phyloP scores from a whole-genome alignment of 176 grass and related monocot genomes.

The Bromus sterilis region DNA sequence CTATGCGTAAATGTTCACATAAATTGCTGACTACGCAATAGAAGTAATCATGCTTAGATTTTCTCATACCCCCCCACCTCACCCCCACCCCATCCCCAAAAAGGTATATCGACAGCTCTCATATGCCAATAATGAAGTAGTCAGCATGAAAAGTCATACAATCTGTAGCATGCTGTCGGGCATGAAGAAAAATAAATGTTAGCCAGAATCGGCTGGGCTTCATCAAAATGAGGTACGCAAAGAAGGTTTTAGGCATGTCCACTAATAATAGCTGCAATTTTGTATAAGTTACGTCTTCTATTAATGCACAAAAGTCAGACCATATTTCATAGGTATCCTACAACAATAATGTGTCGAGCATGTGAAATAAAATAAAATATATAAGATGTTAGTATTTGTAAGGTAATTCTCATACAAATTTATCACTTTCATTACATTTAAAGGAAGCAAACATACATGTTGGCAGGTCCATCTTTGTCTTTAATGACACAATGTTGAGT shows the following conservation, averaged over 20 bases:
- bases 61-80: too few relatives aligned
- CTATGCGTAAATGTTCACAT: background rate
- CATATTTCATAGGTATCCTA: too few relatives aligned
- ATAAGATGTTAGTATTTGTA: too few relatives aligned
- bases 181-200: background rate
- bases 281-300: background rate
- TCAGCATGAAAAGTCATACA: background rate
- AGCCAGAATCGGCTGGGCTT: background rate
- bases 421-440: background rate
- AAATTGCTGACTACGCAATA: slow-evolving; percentile 2
- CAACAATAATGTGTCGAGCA: too few relatives aligned
- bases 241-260: background rate
- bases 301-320: background rate
- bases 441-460: slow-evolving; percentile 60
- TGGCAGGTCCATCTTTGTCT: slow-evolving; percentile 66
- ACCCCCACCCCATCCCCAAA: too few relatives aligned
- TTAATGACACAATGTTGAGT: slow-evolving; percentile 92
- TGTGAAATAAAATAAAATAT: too few relatives aligned
- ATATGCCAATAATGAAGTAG: background rate
- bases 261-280: background rate
- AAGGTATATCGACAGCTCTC: background rate
- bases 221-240: background rate
- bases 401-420: background rate
- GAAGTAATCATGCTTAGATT: slow-evolving; percentile 14
- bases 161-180: background rate